Evolutionary conservation across 768 basidiomycete genomes (phyloP), one percentile per base, ranked within the genome.

Genomic region (Boletus tomentosulus): DNA sequence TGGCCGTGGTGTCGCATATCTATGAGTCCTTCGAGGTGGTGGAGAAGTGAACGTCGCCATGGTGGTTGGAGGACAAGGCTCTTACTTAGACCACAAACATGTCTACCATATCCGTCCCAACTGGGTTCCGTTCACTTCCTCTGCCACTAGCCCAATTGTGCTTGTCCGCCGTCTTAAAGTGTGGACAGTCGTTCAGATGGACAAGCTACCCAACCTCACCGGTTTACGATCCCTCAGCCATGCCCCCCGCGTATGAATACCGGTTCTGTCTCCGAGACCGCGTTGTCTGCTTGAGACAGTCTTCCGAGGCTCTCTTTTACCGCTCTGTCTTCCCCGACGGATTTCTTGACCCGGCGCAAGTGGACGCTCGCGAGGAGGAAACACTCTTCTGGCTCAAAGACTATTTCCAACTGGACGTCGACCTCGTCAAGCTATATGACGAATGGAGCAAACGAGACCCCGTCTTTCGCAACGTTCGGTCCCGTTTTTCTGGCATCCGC

Each of bases 111-210:
- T 16, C 50, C 35, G 34, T 48, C 27, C 66, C 60, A 38, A 31
- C 72, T 30, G 79, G 77, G 25, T 91, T 88, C 63, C 80, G 73
- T 28, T 73, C 79, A 30, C 73, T 93, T 10, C 78, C 82, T 2
- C 67, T 93, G 6, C 72, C 84, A 5, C 65, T 82, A n/a, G 71
- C 70, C 10, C 91, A 94, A 66, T 75, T 95, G 33, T 86, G 84
- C n/a, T 77, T 96, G 39, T 73, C 84, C 42, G 83, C 86, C 1
- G 89, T 90, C 11, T 73, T 94, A 33, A 85, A 82, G 63, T 91
- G 86, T 53, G 92, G 92, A 4, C 91, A 94, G 66, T 86, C 86
- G 3, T 94, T 94, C 68, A 83, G 90, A 28, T 95, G 93, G 92
- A 76, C 80, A 37, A 76, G 74, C 7, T 71, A 80, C 50, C 77